Percentiles rank a stretch among this genome's conserved stretches.
These are phyloP conservation scores for Karstenula rhodostoma DNA, from an alignment of 2,329 filamentous ascomycete genomes.

Conservation along the genomic window DNA sequence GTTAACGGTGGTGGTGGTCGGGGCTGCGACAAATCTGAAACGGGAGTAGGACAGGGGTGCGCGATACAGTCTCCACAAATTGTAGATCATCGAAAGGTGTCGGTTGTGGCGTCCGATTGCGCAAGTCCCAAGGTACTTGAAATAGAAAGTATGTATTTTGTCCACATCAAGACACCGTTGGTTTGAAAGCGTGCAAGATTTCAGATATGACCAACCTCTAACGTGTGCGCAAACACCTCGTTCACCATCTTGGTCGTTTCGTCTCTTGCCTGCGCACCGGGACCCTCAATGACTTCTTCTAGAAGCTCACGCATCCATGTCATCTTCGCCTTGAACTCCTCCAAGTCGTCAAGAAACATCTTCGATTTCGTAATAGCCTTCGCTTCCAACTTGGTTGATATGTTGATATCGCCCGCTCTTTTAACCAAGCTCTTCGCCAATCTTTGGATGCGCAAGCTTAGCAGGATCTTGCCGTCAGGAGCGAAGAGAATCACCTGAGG, in stretches of 20 bases:
- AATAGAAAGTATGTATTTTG: not conserved
- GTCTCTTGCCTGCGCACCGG: not conserved
- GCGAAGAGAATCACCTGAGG: not conserved
- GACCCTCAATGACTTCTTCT: not conserved
- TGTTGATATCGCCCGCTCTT: constrained; percentile 1
- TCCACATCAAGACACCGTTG: not conserved
- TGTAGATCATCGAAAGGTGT: not conserved
- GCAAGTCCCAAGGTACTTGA: not conserved
- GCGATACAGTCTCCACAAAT: not conserved
- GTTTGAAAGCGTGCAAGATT: not conserved
- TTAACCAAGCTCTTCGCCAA: not conserved
- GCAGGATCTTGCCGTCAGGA: not conserved
- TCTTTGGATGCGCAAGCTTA: not conserved
- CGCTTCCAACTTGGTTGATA: not conserved
- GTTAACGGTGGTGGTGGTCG: not conserved
- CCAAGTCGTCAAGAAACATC: not conserved
- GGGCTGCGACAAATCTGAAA: constrained; percentile 6
- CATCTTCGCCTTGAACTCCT: not conserved
- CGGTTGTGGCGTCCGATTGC: not conserved
- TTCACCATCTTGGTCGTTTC: not conserved
- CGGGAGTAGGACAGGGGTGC: not conserved
- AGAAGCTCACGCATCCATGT: not conserved
- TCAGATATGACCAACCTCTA: not conserved
- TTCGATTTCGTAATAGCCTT: not conserved
- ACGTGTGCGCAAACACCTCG: not conserved